Base-by-base conservation (phyloP, 805 yeast species). In the Candida palmyrensis region DNA sequence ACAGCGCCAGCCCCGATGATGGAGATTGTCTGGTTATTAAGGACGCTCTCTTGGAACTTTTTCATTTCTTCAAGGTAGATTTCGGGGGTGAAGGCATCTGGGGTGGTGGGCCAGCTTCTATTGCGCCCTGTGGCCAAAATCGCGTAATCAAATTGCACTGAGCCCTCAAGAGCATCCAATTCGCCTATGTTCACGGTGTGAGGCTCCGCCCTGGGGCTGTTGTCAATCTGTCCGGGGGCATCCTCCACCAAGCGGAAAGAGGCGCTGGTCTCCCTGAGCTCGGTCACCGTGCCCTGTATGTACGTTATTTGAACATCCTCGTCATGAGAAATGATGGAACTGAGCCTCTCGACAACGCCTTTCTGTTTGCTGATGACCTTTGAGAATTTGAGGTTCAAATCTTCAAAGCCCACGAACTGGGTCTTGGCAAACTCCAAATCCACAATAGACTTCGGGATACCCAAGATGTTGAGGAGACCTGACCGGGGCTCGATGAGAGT, bases 61-160 rank as follows among this genome's bases (percentile, higher is more conserved):
- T 37, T 31, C 75, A 74, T 72, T 41, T 75, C 79, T 13, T 48
- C 37, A 18, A 63, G 36, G 41, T 57, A 73, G 6, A 46, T 48
- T 12, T 57, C 55, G 32, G 46, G 52, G 9, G 66, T 64, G 29
- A 41, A 43, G 0, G 68, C 75, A n/a, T 54, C 45, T 3, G 79
- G 79, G 22, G 73, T 72, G 23, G 71, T 64, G 10, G 79, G 80
- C 76, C 77, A 73, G 26, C 55, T 53, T 39, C 79, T 53, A 33
- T 71, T 57, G 46, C 79, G 55, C 1, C 79, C 79, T 2, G 71
- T 51, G 4, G 77, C 73, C 33, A 62, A 46, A 8, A 73, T 53
- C 14, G 63, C 66, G 40, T 68, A 73, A 40, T 74, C 75, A 45
- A 72, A 74, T 6, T 50, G 46, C 27, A 62, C 46, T 1, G 38